These are phyloP conservation scores for Lodderomyces theae DNA, from an alignment of 1,139 yeast genomes.

Conservation along the genomic window DNA sequence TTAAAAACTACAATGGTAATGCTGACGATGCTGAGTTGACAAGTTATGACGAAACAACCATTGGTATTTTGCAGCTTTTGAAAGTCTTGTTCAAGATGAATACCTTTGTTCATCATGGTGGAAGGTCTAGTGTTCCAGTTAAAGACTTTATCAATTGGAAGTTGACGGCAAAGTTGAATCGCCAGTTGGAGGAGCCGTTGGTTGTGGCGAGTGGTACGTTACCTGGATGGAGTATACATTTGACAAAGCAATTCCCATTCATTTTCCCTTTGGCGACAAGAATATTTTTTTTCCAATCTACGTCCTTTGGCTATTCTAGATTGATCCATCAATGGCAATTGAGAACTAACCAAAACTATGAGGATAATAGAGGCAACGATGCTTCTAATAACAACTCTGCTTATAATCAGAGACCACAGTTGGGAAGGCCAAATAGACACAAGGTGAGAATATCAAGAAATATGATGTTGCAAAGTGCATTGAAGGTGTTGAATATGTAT, in stretches of 20 bases:
- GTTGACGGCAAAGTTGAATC: slow-evolving; percentile 77
- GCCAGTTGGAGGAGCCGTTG: slow-evolving; percentile 88
- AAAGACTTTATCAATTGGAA: slow-evolving; percentile 72
- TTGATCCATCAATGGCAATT: slow-evolving; percentile 76
- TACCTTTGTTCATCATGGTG: slow-evolving; percentile 26
- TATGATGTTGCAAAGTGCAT: slow-evolving; percentile 71
- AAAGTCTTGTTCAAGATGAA: slow-evolving; percentile 53
- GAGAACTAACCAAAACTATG: slow-evolving; percentile 45
- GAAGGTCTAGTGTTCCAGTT: slow-evolving; percentile 27
- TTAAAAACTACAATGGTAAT: slow-evolving; percentile 15
- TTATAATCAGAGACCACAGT: slow-evolving; percentile 33
- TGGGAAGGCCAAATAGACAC: slow-evolving; percentile 79
- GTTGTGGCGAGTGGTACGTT: slow-evolving; percentile 84
- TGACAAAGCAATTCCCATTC: slow-evolving; percentile 75
- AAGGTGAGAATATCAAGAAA: slow-evolving; percentile 77
- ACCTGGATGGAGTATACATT: slow-evolving; percentile 80
- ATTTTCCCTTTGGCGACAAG: slow-evolving; percentile 83
- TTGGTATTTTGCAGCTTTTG: slow-evolving; percentile 54
- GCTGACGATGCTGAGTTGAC: slow-evolving; percentile 29
- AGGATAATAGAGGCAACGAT: slow-evolving; percentile 15
- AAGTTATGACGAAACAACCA: slow-evolving; percentile 43
- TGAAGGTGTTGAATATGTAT: slow-evolving; percentile 72
- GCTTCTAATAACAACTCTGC: slow-evolving; percentile 3
- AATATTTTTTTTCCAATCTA: slow-evolving; percentile 73
- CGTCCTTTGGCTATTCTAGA: slow-evolving; percentile 90